Conservation (phyloP, 2,329 filamentous ascomycete species). For the Cladosporium phlei region DNA sequence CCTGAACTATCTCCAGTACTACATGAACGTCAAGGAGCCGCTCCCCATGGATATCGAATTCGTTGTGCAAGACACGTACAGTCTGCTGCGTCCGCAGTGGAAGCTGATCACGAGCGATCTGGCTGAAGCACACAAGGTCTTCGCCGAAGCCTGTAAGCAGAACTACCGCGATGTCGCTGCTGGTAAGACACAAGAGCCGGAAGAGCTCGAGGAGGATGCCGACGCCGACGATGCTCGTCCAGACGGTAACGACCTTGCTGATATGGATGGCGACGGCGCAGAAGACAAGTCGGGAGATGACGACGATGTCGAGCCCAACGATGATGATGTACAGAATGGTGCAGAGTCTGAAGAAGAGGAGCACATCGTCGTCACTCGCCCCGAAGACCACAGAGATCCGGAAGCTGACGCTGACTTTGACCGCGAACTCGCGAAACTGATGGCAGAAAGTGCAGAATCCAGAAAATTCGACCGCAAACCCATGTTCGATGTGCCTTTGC, state of each 20-base stretch:
- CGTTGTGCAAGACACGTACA: slow-evolving; percentile 86
- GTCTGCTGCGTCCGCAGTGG: slow-evolving; percentile 83
- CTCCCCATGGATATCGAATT: slow-evolving; percentile 98
- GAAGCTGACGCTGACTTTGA: slow-evolving; percentile 97
- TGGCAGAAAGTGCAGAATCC: slow-evolving; percentile 93
- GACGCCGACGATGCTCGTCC: slow-evolving; percentile 63
- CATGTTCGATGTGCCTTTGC: slow-evolving; percentile 94
- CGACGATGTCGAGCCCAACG: slow-evolving; percentile 47
- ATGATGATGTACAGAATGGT: slow-evolving; percentile 50
- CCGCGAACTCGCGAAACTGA: slow-evolving; percentile 95
- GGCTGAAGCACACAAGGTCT: slow-evolving; percentile 76
- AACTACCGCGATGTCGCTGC: slow-evolving; percentile 77
- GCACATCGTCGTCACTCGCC: slow-evolving; percentile 82
- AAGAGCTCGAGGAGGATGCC: slow-evolving; percentile 51
- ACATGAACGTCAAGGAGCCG: slow-evolving; percentile 82
- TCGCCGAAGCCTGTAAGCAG: slow-evolving; percentile 81
- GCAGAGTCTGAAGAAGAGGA: slow-evolving; percentile 70
- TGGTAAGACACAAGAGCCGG: slow-evolving; percentile 64
- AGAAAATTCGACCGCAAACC: slow-evolving; percentile 93
- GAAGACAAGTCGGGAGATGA: slow-evolving; percentile 51
- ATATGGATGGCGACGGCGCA: slow-evolving; percentile 54
- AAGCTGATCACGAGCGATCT: slow-evolving; percentile 69
- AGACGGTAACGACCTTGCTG: slow-evolving; percentile 58
- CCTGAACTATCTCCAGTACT: slow-evolving; percentile 94
- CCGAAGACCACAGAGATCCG: slow-evolving; percentile 84